Evolutionary conservation across 371 early-diverging fungal species (phyloP).

Genomic region (Amoeboaphelidium protococcarum): DNA sequence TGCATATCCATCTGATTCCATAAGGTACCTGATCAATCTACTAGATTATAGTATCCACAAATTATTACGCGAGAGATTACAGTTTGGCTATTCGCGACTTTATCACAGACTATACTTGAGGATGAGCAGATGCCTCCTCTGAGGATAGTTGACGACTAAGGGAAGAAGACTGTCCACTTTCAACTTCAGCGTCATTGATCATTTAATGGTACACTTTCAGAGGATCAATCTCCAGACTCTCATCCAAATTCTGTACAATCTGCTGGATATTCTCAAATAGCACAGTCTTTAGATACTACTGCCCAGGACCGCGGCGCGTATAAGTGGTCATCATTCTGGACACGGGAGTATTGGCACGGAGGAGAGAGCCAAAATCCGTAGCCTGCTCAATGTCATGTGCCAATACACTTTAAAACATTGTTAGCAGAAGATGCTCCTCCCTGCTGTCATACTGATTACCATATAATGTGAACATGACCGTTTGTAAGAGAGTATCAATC

Average conservation of each 20-base stretch:
- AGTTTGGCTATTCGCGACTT: constrained; percentile 52
- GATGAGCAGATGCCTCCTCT: constrained; percentile 42
- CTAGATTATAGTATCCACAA: constrained; percentile 50
- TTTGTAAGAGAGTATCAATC: constrained; percentile 74
- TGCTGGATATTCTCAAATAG: constrained; percentile 50
- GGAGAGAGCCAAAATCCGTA: constrained; percentile 50
- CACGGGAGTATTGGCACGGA: constrained; percentile 82
- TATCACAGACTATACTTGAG: constrained; percentile 52
- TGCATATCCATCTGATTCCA: constrained; percentile 95
- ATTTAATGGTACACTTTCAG: constrained; percentile 69
- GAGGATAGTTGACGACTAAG: constrained; percentile 44
- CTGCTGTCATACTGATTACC: constrained; percentile 87
- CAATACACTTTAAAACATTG: constrained; percentile 81
- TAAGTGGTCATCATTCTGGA: constrained; percentile 90
- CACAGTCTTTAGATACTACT: constrained; percentile 64
- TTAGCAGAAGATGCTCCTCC: constrained; percentile 73
- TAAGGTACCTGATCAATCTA: constrained; percentile 62
- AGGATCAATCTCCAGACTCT: constrained; percentile 69
- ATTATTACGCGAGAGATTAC: constrained; percentile 52
- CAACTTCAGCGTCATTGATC: constrained; percentile 36
- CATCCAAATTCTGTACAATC: constrained; percentile 38
- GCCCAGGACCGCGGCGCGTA: constrained; percentile 74
- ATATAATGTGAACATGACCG: constrained; percentile 83
- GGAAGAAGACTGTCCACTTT: constrained; percentile 19
- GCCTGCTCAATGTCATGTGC: constrained; percentile 67